Base-by-base conservation (phyloP, 495 filamentous ascomycete genomes). In the Penicillium simplicissimum region DNA sequence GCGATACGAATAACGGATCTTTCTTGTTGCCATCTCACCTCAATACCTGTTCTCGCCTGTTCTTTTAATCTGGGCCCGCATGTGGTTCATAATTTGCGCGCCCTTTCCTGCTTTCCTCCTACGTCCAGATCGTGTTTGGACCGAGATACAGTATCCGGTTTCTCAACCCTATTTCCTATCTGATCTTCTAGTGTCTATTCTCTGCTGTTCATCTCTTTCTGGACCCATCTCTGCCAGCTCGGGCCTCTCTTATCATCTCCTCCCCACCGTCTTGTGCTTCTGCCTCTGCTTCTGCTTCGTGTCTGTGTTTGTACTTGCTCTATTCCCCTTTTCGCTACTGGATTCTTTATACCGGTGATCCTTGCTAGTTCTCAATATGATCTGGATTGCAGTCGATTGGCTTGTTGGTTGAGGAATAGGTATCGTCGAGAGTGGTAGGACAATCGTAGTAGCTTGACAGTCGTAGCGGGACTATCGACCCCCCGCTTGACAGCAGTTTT, bases 271-370 rank as follows among this genome's bases (percentile, higher is more conserved):
- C 45, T 43, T 37, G 40, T 43, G 53, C 54, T 9, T 58, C 28
- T 58, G 61, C 31, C 45, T 55, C 23, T 61, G 31, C 33, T 53
- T 31, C 21, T 59, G 57, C 17, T 57, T 59, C 38, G 38, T 43
- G 38, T 15, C 1, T 34, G 14, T 58, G 48, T 55, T 19, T 60
- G 43, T 59, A 57, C 43, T 64, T 70, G 69, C 67, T 70, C 64
- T 72, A 72, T 72, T 72, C 69, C 69, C 69, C 69, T 72, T 70
- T 72, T 63, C 51, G 69, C 62, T 72, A 61, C 60, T 69, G 54
- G 58, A 57, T 68, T 60, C 40, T 52, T 33, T 52, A 38, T 55
- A 36, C 58, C 48, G 49, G 43, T 61, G 58, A 56, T 59, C 40
- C 38, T 68, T 62, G 58, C 43, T 59, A 47, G 28, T 53, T 45